phyloP scores from a whole-genome alignment of 331 rosid species.

The Erythrophleum ivorense region DNA sequence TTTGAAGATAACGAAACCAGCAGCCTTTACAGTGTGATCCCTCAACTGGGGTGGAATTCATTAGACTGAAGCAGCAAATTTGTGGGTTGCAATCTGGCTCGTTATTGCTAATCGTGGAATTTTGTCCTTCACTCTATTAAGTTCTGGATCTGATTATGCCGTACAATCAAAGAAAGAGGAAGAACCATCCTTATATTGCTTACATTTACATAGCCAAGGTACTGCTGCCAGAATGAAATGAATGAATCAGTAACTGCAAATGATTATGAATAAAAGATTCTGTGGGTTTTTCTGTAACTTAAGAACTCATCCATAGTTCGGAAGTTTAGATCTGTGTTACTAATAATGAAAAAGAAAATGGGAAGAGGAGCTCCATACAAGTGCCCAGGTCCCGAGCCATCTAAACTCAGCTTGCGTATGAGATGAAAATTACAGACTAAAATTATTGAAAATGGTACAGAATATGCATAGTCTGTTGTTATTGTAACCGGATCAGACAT shows the following conservation, averaged over 20 bases:
- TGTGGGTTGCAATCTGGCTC: conserved; percentile 6
- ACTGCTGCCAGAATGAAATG: neutral
- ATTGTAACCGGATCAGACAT: neutral
- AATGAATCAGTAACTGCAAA: neutral
- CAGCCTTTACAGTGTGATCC: conserved; percentile 6
- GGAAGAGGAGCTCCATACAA: neutral
- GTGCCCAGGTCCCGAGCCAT: no score
- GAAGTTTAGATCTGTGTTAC: neutral
- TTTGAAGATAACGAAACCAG: neutral
- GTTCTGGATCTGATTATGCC: neutral
- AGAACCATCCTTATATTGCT: neutral
- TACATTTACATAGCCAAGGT: neutral
- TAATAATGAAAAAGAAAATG: neutral
- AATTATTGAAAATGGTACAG: no score
- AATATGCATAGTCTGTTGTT: no score
- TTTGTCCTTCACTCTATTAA: conserved; percentile 42
- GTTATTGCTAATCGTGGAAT: conserved; percentile 25
- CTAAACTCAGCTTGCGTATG: no score
- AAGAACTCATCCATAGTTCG: neutral
- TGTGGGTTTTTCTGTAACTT: neutral
- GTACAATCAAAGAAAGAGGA: neutral
- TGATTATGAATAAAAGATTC: neutral
- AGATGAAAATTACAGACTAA: no score
- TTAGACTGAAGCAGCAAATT: neutral
- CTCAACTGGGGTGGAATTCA: neutral